Conservation (phyloP, 2,329 filamentous ascomycete species). For the Ophiostoma pallidulum region DNA sequence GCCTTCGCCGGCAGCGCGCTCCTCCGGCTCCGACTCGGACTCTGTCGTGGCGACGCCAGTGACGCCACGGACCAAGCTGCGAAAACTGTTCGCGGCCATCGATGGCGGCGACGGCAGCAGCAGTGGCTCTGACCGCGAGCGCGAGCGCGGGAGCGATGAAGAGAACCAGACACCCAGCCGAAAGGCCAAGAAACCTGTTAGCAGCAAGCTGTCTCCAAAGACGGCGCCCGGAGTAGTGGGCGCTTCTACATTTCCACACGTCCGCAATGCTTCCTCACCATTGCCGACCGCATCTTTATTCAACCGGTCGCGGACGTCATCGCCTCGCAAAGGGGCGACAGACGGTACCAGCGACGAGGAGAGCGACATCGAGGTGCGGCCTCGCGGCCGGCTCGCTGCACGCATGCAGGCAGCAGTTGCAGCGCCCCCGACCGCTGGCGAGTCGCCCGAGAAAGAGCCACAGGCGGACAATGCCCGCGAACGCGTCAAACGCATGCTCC, state of each 20-base stretch:
- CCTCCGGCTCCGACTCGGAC: slow-evolving; percentile 31
- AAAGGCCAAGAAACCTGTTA: background rate
- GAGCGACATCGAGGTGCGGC: slow-evolving; percentile 43
- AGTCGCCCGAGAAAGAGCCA: slow-evolving; percentile 17
- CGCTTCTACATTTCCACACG: slow-evolving; percentile 6
- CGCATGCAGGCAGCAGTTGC: slow-evolving; percentile 41
- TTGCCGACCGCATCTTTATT: background rate
- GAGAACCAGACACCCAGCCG: slow-evolving; percentile 4
- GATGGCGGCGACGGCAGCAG: slow-evolving; percentile 12
- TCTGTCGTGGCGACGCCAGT: slow-evolving; percentile 36
- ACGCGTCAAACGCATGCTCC: slow-evolving; percentile 35
- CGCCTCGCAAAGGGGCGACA: background rate
- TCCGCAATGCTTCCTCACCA: slow-evolving; percentile 5
- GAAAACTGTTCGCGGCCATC: slow-evolving; percentile 30
- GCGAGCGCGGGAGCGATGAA: slow-evolving; percentile 5
- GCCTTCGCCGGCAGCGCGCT: slow-evolving; percentile 30
- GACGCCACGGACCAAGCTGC: slow-evolving; percentile 46
- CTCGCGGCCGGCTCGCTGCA: slow-evolving; percentile 55
- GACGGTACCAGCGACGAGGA: slow-evolving; percentile 23
- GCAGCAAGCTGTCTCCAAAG: background rate
- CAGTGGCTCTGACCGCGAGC: slow-evolving; percentile 6
- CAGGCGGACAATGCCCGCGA: slow-evolving; percentile 29
- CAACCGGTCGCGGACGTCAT: background rate
- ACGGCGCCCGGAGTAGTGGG: background rate
- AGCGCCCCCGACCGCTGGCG: too few species aligned